Evolutionary conservation across 192 early-diverging fungal genomes (phyloP), one percentile per base, ranked within the genome.

Genomic region (Endogone sp.): DNA sequence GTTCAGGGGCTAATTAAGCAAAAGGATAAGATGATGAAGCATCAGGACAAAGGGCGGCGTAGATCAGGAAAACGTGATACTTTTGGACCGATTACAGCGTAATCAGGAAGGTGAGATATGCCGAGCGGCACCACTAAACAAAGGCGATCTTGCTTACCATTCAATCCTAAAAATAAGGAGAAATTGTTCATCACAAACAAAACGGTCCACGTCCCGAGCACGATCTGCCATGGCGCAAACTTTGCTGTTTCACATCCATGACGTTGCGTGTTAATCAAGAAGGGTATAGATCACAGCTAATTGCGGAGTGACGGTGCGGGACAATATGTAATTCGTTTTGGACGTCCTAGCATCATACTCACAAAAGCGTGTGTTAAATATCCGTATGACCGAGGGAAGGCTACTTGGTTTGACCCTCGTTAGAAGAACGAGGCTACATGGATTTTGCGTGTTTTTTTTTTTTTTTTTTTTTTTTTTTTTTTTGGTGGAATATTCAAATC

Each of bases 171-270:
- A 26, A 94, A 67, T 37, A 92, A 78, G 69, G 92, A 85, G 55
- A 88, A 65, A 75, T 95, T 87, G 28, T 87, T 81, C 9, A 85
- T 24, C 26, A 94, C 21, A 70, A 93, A 95, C n/a, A 88, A 71
- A 1, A 74, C 25, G 2, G 89, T 79, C 63, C 86, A 82, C 54
- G 91, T 88, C 3, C 82, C 85, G 21, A 92, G 62, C 2, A 89
- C 64, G 29, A 94, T 82, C 76, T 93, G 91, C 91, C 93, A 96
- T 20, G 92, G 79, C 10, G 91, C 83, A 28, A 72, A 70, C 23
- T 68, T 55, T 20, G 71, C 82, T 84, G 30, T 57, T 49, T 49
- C 16, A 49, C 37, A 16, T 49, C 37, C 6, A 49, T 49, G 9
- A 49, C 37, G 37, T 1, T 6, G 6, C 37, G 65, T 32, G 6